Conservation (phyloP, 75 land plant genomes). For the Picea glauca region DNA sequence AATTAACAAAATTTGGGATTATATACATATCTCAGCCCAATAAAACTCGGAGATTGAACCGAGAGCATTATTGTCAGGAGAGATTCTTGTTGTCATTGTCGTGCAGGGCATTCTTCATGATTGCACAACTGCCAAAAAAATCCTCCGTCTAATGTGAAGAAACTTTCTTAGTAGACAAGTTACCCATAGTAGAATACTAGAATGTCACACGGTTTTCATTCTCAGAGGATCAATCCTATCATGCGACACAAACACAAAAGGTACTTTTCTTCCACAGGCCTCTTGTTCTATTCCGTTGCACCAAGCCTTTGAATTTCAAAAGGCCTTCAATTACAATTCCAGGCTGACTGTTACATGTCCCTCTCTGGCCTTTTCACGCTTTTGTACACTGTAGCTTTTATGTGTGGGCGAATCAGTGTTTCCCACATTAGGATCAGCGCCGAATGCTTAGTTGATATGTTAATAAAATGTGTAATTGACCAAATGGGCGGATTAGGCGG, state of each 20-base stretch:
- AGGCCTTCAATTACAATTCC: neutral
- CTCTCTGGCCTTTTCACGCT: neutral
- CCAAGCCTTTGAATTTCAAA: neutral
- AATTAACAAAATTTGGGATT: neutral
- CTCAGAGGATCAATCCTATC: neutral
- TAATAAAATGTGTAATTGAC: no score
- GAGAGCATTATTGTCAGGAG: neutral
- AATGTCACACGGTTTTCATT: constrained; percentile 1
- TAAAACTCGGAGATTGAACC: neutral
- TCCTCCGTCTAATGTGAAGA: neutral
- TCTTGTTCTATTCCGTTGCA: neutral
- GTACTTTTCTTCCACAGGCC: neutral
- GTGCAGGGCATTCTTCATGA: constrained; percentile 2
- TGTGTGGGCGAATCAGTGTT: no score
- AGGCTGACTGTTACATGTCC: constrained; percentile 4
- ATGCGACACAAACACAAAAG: neutral
- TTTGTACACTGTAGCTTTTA: neutral
- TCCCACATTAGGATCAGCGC: no score
- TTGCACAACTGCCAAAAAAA: neutral
- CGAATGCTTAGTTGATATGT: no score
- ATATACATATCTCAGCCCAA: neutral
- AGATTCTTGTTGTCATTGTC: neutral
- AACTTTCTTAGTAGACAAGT: neutral
- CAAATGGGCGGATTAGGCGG: no score
- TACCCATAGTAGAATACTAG: constrained; percentile 7